Conservation (phyloP, 2,329 filamentous ascomycete species). For the Alternaria arborescens region DNA sequence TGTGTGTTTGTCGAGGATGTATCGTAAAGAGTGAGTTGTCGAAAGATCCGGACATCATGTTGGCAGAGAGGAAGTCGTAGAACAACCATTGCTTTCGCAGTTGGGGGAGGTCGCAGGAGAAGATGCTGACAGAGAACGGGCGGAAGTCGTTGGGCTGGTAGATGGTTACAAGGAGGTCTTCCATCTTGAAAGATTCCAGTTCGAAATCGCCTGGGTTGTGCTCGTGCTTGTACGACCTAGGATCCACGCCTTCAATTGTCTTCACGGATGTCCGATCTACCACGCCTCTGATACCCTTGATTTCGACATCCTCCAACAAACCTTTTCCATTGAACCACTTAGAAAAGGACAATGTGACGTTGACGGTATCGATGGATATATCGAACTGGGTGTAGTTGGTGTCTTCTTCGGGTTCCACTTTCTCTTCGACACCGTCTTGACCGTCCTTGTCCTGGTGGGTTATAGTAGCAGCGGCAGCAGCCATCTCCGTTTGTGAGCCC, state of each 20-base stretch:
- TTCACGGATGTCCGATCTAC: conserved; percentile 86
- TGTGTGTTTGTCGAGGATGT: conserved; percentile 89
- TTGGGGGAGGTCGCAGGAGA: conserved; percentile 91
- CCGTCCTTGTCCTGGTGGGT: conserved; percentile 56
- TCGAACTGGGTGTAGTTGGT: conserved; percentile 99
- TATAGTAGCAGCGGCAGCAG: conserved; percentile 82
- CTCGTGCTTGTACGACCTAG: conserved; percentile 84
- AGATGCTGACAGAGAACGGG: conserved; percentile 96
- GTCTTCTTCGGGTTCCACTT: conserved; percentile 72
- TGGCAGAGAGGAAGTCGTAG: conserved; percentile 95
- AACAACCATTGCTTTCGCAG: conserved; percentile 96
- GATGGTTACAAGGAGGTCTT: conserved; percentile 89
- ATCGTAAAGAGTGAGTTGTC: conserved; percentile 98
- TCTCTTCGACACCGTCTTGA: conserved; percentile 46
- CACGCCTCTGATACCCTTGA: conserved; percentile 91
- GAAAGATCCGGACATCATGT: conserved; percentile 93
- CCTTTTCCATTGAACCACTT: conserved; percentile 99
- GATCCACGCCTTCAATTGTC: conserved; percentile 77
- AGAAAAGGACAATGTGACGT: conserved; percentile 95
- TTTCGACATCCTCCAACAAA: conserved; percentile 87
- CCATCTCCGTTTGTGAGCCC: conserved; percentile 84
- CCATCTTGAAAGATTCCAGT: conserved; percentile 94
- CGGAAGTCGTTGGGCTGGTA: conserved; percentile 90
- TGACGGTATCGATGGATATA: conserved; percentile 91
- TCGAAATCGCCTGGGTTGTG: conserved; percentile 95